Base-by-base conservation (phyloP, 106 monocot species). In the Apostasia shenzhenica region DNA sequence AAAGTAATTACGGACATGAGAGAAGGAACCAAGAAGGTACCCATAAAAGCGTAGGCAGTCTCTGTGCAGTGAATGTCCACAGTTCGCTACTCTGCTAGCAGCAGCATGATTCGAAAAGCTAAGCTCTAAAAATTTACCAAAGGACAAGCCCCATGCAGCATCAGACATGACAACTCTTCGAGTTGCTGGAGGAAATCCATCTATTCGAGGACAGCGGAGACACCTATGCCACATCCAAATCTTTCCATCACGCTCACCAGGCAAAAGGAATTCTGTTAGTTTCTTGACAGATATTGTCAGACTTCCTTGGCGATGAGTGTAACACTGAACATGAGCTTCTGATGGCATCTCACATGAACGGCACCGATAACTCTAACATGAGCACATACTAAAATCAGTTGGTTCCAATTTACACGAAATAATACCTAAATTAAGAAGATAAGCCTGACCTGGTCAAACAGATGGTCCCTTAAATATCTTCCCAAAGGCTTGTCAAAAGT, bases 151-250 rank as follows among this genome's bases (percentile, higher is more conserved):
- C 94, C 91, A 94, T 37, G 88, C 94, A 67, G 94, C 94, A 85
- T 94, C 91, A 75, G 94, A 94, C 91, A 94, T 85, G 42, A 94
- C 83, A 45, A 94, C 80, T 76, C 94, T 85, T 56, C 79, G 70
- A 68, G 83, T 94, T 48, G 83, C 79, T 38, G 87, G 91, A 41
- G 94, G 94, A 41, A 85, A 75, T 8, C 85, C 88, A 73, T 79
- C 73, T 57, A 81, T 61, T 2, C 76, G 79, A 59, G 83, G 88
- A 66, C 94, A 94, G 2, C 70, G 67, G 41, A 91, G 59, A 63
- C 94, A 94, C 63, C 94, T 80, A 48, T 91, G 91, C 94, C 94
- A 94, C 94, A 94, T 91, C 94, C 94, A 94, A 63, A 94, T 91
- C 71, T 88, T 91, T 10, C 94, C 91, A 80, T 94, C 91, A 3